Evolutionary conservation across 805 yeast genomes (phyloP), one percentile per base, ranked within the genome.

Genomic region (Jamesozyma spencerorum): DNA sequence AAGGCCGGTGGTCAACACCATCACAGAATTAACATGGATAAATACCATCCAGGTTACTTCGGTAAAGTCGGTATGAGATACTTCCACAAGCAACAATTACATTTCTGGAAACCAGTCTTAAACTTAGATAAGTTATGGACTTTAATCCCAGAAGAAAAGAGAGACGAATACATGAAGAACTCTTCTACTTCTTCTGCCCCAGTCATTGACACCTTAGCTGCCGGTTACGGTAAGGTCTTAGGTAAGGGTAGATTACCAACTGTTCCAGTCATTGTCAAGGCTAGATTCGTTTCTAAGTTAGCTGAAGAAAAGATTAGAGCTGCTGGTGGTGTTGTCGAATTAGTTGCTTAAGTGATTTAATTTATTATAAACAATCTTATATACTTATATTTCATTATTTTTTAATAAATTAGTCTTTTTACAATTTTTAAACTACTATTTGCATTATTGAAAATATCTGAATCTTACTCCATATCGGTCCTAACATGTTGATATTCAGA

Each of bases 31-130:
- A 92, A 92, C 81, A 74, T 92, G 78, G 99, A 92, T 74, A 92
- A 90, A 76, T 92, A 85, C 95, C 99, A 92, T 75, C 98, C 98
- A 67, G 99, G 99, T 87, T 92, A 92, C 90, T 92, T 92, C 77
- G 99, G 99, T 85, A 94, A 92, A 79, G 97, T 92, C 70, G 99
- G 99, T 88, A 90, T 90, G 97, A 86, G 98, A 84, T 82, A 84
- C 82, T 90, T 81, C 95, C 96, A 86, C 86, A 80, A 83, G 72
- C 94, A 85, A 76, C 75, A 74, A 66, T 75, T 73, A 77, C 96
- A 85, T 68, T 81, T 79, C 87, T 92, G 98, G 98, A 82, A 75
- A 73, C 98, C 98, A 73, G 85, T 83, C 63, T 75, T 92, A 72
- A 92, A 92, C 90, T 77, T 92, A 70, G 97, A 92, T 80, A 86